Conservation (phyloP, 2,329 filamentous ascomycete genomes). For the Clonostachys rosea region DNA sequence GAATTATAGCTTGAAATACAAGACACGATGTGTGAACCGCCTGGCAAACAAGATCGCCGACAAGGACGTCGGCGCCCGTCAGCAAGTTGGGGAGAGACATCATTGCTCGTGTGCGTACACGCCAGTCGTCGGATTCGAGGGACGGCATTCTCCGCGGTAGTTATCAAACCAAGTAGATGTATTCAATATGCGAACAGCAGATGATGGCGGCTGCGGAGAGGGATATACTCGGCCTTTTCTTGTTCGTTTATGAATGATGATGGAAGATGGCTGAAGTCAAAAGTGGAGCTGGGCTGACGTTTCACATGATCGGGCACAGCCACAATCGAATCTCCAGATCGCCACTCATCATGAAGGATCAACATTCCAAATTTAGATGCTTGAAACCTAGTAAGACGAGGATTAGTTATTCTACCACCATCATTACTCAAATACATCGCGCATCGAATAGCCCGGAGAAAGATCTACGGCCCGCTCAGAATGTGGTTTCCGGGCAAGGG, state of each 20-base stretch:
- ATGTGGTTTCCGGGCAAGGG: not conserved
- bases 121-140: not conserved
- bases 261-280: not conserved
- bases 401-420: not conserved
- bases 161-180: not conserved
- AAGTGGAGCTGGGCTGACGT: no score
- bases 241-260: not conserved
- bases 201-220: not conserved
- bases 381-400: not conserved
- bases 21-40: not conserved
- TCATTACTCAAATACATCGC: not conserved
- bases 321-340: no score
- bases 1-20: conserved; percentile 2
- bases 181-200: not conserved
- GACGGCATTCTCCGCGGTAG: not conserved
- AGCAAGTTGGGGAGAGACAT: not conserved
- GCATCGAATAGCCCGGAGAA: not conserved
- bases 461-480: not conserved
- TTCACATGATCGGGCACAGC: no score
- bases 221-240: no score
- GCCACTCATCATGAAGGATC: not conserved
- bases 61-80: not conserved
- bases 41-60: not conserved
- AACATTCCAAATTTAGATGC: not conserved
- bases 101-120: not conserved